phyloP scores from a whole-genome alignment of 306 rosid species.

The Gynostemma pentaphyllum region DNA sequence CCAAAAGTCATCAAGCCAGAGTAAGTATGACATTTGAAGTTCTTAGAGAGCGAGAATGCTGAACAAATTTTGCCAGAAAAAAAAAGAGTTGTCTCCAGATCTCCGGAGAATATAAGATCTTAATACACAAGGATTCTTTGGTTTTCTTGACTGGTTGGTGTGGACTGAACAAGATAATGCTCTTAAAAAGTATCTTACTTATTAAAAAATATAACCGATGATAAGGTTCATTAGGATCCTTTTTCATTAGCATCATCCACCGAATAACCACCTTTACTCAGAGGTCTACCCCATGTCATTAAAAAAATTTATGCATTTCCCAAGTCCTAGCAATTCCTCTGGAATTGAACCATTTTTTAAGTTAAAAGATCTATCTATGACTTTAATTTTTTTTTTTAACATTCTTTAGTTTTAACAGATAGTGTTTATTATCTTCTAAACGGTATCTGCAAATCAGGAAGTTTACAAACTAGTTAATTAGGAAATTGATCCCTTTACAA shows the following conservation, averaged over 20 bases:
- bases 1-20: conserved; percentile 10
- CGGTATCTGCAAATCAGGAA: background rate
- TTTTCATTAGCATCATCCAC: background rate
- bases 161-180: background rate
- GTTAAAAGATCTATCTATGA: background rate
- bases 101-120: background rate
- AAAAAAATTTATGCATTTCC: background rate
- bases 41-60: background rate
- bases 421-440: background rate
- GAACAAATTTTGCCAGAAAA: background rate
- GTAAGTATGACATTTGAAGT: background rate
- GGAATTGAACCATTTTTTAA: background rate
- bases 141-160: background rate
- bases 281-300: background rate
- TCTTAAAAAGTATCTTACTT: background rate
- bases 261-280: background rate
- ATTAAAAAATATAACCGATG: background rate
- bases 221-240: background rate
- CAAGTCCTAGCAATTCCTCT: background rate
- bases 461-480: background rate
- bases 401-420: background rate
- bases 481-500: background rate
- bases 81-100: background rate
- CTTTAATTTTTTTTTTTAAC: too few species aligned
- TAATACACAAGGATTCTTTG: background rate